Evolutionary conservation across 257 asterid species (phyloP).

Genomic region (Jacaranda mimosifolia): DNA sequence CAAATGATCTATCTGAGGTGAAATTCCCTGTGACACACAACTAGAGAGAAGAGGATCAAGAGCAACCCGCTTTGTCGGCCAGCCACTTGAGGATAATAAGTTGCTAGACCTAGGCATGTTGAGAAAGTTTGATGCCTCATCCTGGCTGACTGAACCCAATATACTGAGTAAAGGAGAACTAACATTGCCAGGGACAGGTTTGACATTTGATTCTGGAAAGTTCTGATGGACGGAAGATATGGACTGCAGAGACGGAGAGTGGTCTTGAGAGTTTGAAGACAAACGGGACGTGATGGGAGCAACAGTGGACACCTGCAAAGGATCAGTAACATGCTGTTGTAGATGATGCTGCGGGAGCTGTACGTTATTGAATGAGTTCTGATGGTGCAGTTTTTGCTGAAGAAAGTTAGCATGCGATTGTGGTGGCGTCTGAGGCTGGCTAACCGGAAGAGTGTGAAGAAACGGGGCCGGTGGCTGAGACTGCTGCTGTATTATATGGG

Average conservation of each 20-base stretch:
- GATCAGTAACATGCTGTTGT: conserved; percentile 19
- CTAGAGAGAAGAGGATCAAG: conserved; percentile 47
- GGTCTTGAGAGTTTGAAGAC: conserved; percentile 45
- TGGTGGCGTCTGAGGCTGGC: conserved; percentile 39
- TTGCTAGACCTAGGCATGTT: conserved; percentile 44
- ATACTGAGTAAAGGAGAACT: conserved; percentile 46
- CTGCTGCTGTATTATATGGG: conserved; percentile 43
- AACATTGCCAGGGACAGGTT: conserved; percentile 31
- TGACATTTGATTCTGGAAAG: conserved; percentile 41
- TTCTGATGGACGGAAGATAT: conserved; percentile 44
- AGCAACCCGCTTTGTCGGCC: conserved; percentile 57
- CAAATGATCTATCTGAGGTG: conserved; percentile 36
- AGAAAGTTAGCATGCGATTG: conserved; percentile 39
- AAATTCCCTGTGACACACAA: conserved; percentile 30
- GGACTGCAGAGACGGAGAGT: conserved; percentile 28
- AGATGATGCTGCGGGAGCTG: conserved; percentile 39
- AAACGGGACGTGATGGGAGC: conserved; percentile 40
- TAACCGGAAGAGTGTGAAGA: conserved; percentile 14
- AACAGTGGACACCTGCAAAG: conserved; percentile 40
- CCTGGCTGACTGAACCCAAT: conserved; percentile 43
- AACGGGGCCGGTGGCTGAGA: conserved; percentile 41
- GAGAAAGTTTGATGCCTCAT: conserved; percentile 44
- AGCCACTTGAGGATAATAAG: conserved; percentile 46
- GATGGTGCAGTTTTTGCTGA: conserved; percentile 50
- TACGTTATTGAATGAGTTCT: conserved; percentile 42